Evolutionary conservation across 2,329 filamentous ascomycete genomes (phyloP).

Genomic region (Trichoderma guizhouense): DNA sequence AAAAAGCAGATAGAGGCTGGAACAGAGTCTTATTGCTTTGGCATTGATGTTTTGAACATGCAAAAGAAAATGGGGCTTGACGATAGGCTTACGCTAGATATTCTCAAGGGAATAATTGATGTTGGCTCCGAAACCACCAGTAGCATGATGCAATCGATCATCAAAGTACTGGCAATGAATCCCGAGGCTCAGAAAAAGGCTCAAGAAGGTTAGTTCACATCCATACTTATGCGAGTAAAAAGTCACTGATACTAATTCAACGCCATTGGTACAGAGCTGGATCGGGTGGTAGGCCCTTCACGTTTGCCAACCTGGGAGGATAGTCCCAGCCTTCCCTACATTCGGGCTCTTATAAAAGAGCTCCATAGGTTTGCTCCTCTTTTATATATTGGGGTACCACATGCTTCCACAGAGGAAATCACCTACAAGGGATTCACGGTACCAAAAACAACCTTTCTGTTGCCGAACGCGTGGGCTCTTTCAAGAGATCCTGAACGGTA

Average conservation of each 20-base stretch:
- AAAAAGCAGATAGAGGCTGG: conserved; percentile 1
- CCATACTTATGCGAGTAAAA: too few relatives aligned
- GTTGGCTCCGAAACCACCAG: conserved; percentile 16
- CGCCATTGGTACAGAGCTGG: conserved; percentile 34
- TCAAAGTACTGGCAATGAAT: conserved; percentile 5
- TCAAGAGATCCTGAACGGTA: conserved; percentile 1
- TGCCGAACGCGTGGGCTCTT: not conserved
- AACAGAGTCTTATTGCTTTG: conserved; percentile 1
- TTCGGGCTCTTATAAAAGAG: conserved; percentile 32
- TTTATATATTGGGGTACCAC: not conserved
- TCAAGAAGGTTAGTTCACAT: not conserved
- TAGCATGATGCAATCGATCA: conserved; percentile 9
- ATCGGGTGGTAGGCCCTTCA: conserved; percentile 40
- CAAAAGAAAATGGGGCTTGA: not conserved
- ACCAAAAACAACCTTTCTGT: not conserved
- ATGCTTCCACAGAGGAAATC: not conserved
- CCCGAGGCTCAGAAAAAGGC: not conserved
- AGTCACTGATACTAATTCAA: not conserved
- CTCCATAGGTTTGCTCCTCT: conserved; percentile 1
- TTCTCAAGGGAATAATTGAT: not conserved
- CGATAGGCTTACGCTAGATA: not conserved
- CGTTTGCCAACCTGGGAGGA: conserved; percentile 44
- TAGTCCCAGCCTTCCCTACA: conserved; percentile 42
- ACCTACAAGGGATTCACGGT: not conserved
- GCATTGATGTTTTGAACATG: not conserved